Evolutionary conservation across 1,284 basidiomycete species (phyloP).

Genomic region (Marasmius oreades): DNA sequence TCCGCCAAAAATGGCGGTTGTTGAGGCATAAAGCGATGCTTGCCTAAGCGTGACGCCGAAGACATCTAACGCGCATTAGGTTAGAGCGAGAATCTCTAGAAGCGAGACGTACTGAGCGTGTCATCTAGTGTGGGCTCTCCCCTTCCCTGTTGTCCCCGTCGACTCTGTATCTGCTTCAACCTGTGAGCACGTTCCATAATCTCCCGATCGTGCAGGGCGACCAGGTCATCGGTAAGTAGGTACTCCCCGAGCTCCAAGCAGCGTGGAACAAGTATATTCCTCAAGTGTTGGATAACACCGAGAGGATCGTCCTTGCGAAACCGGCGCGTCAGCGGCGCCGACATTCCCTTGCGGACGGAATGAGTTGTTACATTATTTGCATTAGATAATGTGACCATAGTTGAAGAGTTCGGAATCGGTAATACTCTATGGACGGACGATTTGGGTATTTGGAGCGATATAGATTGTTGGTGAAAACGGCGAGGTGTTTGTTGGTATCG

Average conservation of each 20-base stretch:
- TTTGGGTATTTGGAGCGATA: background rate
- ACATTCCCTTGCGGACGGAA: background rate
- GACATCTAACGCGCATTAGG: constrained; percentile 30
- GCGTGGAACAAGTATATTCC: background rate
- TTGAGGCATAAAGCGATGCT: constrained; percentile 43
- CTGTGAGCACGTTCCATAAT: constrained; percentile 26
- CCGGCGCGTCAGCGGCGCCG: background rate
- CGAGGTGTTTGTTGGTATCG: background rate
- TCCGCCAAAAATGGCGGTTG: constrained; percentile 44
- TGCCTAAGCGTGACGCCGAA: constrained; percentile 47
- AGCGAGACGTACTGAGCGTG: constrained; percentile 13
- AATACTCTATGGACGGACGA: background rate
- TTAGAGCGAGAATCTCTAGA: background rate
- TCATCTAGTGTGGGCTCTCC: constrained; percentile 17
- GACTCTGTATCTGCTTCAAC: constrained; percentile 10
- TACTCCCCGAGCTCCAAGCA: background rate
- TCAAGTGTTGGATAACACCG: background rate
- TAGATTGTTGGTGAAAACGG: background rate
- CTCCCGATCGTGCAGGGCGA: constrained; percentile 31
- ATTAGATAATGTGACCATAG: background rate
- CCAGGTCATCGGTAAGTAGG: constrained; percentile 33
- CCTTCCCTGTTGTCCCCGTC: constrained; percentile 15
- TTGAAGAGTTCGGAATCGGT: background rate
- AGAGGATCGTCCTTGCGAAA: background rate
- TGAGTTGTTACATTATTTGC: background rate